Conservation (phyloP, 805 yeast genomes). For the Sugiyamaella qingdaonensis region DNA sequence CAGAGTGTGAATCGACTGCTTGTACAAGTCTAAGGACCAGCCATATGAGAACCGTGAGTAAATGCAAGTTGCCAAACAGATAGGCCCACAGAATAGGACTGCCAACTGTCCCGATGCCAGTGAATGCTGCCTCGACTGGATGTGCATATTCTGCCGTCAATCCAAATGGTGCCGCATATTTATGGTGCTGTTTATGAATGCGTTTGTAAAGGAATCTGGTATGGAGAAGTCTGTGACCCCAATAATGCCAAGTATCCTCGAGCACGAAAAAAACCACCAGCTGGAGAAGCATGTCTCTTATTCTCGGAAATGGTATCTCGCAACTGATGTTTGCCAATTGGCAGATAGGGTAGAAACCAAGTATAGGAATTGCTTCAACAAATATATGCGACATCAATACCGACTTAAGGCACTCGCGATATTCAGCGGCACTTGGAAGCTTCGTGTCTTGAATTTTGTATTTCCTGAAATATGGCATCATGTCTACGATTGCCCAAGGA, state of each 20-base stretch:
- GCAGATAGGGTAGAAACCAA: slow-evolving; percentile 95
- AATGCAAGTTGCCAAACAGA: slow-evolving; percentile 70
- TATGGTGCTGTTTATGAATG: slow-evolving; percentile 96
- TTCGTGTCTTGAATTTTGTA: slow-evolving; percentile 88
- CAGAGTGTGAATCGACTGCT: slow-evolving; percentile 97
- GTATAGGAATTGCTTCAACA: slow-evolving; percentile 93
- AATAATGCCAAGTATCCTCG: slow-evolving; percentile 96
- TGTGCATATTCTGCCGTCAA: slow-evolving; percentile 97
- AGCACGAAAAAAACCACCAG: slow-evolving; percentile 70
- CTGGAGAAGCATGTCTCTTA: slow-evolving; percentile 56
- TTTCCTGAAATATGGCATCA: slow-evolving; percentile 75
- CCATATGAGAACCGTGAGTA: slow-evolving; percentile 86
- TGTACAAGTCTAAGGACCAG: slow-evolving; percentile 82
- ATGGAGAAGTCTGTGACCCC: slow-evolving; percentile 89
- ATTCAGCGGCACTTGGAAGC: slow-evolving; percentile 75
- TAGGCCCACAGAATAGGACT: slow-evolving; percentile 82
- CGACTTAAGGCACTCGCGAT: slow-evolving; percentile 84
- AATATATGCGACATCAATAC: slow-evolving; percentile 83
- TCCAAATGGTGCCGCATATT: slow-evolving; percentile 97
- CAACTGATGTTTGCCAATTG: slow-evolving; percentile 69
- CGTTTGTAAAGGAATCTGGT: slow-evolving; percentile 75
- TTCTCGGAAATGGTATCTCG: slow-evolving; percentile 79
- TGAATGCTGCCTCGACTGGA: slow-evolving; percentile 83
- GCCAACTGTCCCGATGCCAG: slow-evolving; percentile 96
- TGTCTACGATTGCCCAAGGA: slow-evolving; percentile 88